phyloP scores from a whole-genome alignment of 2,329 filamentous ascomycete genomes.

The Sporothrix brunneoviolacea region DNA sequence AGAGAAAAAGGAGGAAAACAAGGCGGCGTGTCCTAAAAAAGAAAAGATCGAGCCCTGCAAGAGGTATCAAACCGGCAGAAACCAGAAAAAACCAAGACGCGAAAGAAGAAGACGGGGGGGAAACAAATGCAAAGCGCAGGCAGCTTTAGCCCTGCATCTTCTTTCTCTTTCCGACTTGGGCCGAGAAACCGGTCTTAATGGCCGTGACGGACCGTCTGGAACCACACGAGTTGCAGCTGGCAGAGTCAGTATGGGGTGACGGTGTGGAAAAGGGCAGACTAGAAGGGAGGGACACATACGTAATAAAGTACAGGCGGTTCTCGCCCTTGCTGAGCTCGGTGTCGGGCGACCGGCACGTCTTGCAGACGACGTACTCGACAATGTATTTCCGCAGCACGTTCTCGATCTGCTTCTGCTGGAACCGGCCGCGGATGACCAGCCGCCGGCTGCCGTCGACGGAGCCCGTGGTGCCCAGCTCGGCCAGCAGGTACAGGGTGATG shows the following conservation, averaged over 20 bases:
- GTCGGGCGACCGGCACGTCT: constrained; percentile 91
- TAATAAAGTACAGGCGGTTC: constrained; percentile 98
- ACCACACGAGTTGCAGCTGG: constrained; percentile 43
- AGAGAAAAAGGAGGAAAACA: too few relatives aligned
- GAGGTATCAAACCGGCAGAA: background rate
- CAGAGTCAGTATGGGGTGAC: background rate
- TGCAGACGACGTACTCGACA: constrained; percentile 98
- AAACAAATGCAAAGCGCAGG: background rate
- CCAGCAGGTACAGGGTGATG: constrained; percentile 93
- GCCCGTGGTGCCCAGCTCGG: constrained; percentile 94
- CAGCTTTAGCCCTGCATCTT: constrained; percentile 72
- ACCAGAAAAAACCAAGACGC: background rate
- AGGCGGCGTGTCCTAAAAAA: too few relatives aligned
- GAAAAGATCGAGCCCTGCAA: too few relatives aligned
- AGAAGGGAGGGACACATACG: constrained; percentile 28
- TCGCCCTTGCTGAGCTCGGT: constrained; percentile 98
- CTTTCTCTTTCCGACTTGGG: constrained; percentile 97
- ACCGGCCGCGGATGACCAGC: constrained; percentile 89
- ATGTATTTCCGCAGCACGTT: constrained; percentile 95
- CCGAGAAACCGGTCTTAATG: constrained; percentile 99
- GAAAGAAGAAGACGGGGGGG: constrained; percentile 2
- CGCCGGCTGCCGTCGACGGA: constrained; percentile 89
- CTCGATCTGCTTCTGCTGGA: constrained; percentile 99
- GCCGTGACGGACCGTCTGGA: constrained; percentile 84
- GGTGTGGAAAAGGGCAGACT: background rate